phyloP scores from a whole-genome alignment of 139 green algal genomes.

The Chlamydomonas urium region DNA sequence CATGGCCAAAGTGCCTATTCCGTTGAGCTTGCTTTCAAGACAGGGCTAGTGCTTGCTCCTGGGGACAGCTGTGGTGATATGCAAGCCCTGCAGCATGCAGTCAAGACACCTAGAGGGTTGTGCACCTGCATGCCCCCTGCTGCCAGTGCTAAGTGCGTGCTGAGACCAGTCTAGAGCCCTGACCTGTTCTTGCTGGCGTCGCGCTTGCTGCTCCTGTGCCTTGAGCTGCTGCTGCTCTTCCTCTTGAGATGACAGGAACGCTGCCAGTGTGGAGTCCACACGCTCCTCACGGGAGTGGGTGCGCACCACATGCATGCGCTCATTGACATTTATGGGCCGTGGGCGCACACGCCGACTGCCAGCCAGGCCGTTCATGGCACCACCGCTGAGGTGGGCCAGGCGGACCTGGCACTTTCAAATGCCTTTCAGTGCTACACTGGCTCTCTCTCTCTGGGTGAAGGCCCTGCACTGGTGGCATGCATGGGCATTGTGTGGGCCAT shows the following conservation, averaged over 20 bases:
- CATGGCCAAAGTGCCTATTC: not conserved
- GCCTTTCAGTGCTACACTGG: no score
- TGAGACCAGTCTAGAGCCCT: not conserved
- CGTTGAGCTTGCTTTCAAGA: not conserved
- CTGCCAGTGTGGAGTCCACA: slow-evolving; percentile 18
- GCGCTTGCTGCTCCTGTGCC: not conserved
- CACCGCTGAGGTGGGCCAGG: no score
- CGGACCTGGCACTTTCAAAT: no score
- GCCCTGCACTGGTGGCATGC: no score
- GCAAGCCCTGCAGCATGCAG: not conserved
- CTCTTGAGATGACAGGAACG: slow-evolving; percentile 22
- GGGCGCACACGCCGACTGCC: slow-evolving; percentile 13
- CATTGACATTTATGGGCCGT: slow-evolving; percentile 15
- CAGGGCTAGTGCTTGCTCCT: not conserved
- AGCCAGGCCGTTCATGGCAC: no score
- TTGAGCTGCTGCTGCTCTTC: not conserved
- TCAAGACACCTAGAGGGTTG: not conserved
- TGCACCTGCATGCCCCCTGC: not conserved
- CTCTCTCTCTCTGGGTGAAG: no score
- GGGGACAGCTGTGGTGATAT: not conserved
- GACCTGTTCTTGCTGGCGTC: not conserved
- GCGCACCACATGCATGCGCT: slow-evolving; percentile 21
- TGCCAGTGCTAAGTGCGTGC: not conserved
- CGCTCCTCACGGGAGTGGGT: slow-evolving; percentile 1
- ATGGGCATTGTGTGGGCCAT: no score